Conservation (phyloP, 768 basidiomycete genomes). For the Leccinum disarticulatum region DNA sequence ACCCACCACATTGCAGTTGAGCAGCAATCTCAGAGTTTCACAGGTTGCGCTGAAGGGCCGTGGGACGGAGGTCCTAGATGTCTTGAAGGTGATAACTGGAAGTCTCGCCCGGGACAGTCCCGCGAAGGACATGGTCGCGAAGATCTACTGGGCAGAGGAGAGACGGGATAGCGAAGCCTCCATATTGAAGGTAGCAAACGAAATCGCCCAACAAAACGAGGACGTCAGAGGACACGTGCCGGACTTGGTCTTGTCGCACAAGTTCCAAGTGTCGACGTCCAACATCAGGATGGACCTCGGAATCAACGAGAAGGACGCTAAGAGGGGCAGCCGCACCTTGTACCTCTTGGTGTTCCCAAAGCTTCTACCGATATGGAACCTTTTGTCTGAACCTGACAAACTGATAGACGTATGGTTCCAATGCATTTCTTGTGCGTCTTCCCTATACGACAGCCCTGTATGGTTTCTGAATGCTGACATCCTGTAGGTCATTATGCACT, state of each 20-base stretch:
- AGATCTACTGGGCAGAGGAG: neutral
- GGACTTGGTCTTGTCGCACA: neutral
- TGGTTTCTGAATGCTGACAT: neutral
- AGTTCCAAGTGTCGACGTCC: neutral
- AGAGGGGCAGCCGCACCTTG: neutral
- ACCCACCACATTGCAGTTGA: neutral
- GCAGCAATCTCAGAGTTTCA: neutral
- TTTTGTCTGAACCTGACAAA: neutral
- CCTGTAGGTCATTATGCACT: slow-evolving; percentile 10
- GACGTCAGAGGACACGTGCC: neutral
- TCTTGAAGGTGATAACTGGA: neutral
- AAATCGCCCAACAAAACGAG: neutral
- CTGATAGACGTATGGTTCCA: neutral
- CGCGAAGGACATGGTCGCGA: neutral
- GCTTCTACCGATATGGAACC: neutral
- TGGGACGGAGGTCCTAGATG: neutral
- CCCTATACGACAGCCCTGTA: neutral
- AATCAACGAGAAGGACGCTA: neutral
- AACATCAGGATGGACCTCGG: neutral
- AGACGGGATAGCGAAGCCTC: neutral
- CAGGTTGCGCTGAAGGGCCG: neutral
- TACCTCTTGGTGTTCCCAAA: neutral
- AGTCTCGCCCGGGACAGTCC: neutral
- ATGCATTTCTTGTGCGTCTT: neutral
- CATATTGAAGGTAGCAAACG: neutral